phyloP scores from a whole-genome alignment of 176 grass and related monocot species.

The Dendrocalamus sinicus region DNA sequence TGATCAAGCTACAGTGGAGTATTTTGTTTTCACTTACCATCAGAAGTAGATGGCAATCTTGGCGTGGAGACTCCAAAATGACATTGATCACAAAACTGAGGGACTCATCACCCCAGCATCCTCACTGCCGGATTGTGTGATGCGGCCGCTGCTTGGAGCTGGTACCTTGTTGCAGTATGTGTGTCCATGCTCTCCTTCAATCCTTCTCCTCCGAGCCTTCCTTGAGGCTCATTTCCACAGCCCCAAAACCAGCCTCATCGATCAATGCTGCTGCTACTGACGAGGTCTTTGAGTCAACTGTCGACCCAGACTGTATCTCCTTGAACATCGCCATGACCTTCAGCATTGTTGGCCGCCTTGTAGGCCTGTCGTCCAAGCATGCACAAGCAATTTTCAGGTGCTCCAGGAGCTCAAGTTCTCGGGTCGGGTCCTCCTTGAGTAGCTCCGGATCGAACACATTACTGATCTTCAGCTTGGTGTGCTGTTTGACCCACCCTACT shows the following conservation, averaged over 20 bases:
- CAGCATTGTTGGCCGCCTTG: neutral
- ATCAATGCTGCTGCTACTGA: neutral
- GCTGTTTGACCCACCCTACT: neutral
- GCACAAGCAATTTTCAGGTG: conserved; percentile 5
- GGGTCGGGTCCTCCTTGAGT: neutral
- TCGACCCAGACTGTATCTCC: neutral
- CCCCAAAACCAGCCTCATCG: neutral
- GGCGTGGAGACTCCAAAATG: neutral
- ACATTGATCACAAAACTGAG: neutral
- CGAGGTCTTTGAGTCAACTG: neutral
- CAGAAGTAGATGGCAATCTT: neutral
- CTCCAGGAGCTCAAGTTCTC: neutral
- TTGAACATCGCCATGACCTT: neutral
- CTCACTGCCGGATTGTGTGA: neutral
- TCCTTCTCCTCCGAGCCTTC: neutral
- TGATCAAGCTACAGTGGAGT: neutral
- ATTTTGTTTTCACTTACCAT: neutral
- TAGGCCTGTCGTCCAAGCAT: neutral
- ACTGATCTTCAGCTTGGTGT: neutral
- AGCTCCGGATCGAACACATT: neutral
- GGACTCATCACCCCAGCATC: neutral
- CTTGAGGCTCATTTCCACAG: neutral
- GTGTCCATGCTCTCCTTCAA: neutral
- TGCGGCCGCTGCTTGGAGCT: neutral
- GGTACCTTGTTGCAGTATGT: neutral